Evolutionary conservation across 2,329 filamentous ascomycete genomes (phyloP).

Genomic region (Drechslerella stenobrocha): DNA sequence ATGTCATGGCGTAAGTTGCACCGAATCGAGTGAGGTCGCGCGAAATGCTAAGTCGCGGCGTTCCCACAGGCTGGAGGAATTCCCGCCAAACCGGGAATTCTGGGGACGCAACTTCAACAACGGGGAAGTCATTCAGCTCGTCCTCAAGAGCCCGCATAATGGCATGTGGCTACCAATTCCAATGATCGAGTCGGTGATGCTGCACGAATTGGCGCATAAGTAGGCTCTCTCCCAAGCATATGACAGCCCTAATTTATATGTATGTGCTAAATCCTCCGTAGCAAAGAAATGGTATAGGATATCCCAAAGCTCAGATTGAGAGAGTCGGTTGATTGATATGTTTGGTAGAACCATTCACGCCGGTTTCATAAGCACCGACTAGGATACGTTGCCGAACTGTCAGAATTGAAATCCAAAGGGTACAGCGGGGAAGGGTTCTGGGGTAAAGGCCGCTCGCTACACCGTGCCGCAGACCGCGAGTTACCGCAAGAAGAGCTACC

Average conservation of each 20-base stretch:
- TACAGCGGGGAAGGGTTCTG: conserved; percentile 84
- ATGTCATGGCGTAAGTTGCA: conserved; percentile 61
- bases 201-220: conserved; percentile 67
- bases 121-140: conserved; percentile 82
- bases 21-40: not conserved
- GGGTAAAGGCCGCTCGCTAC: conserved; percentile 64
- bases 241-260: too few relatives aligned
- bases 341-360: conserved; percentile 70
- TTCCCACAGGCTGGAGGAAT: conserved; percentile 69
- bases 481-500: conserved; percentile 64
- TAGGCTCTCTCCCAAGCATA: conserved; percentile 51
- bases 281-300: conserved; percentile 68
- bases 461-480: conserved; percentile 53
- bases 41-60: conserved; percentile 56
- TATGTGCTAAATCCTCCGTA: not conserved
- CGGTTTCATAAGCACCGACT: conserved; percentile 81
- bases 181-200: conserved; percentile 55
- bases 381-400: conserved; percentile 71
- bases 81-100: conserved; percentile 78
- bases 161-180: conserved; percentile 77
- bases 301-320: not conserved
- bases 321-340: not conserved
- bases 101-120: conserved; percentile 70
- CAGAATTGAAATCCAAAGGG: conserved; percentile 67
- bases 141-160: conserved; percentile 68